Evolutionary conservation across 169 alveolate species (phyloP).

Genomic region (Babesia ovata): DNA sequence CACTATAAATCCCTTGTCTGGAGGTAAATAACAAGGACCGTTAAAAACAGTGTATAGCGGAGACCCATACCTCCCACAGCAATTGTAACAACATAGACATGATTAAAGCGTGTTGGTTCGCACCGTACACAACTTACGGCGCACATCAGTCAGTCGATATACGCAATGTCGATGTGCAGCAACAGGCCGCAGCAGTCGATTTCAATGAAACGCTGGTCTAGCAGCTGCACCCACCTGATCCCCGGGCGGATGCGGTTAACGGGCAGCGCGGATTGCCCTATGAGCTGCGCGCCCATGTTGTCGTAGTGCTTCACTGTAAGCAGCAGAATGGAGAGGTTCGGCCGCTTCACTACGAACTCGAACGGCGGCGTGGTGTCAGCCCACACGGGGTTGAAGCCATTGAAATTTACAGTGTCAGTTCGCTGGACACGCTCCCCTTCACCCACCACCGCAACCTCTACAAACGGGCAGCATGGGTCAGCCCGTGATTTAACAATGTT

Average conservation of each 20-base stretch:
- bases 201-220: constrained; percentile 77
- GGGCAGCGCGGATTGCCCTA: constrained; percentile 69
- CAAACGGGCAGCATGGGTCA: constrained; percentile 58
- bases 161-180: constrained; percentile 67
- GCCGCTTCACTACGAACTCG: constrained; percentile 38
- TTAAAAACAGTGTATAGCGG: not conserved
- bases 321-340: constrained; percentile 53
- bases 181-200: constrained; percentile 79
- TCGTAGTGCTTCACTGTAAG: constrained; percentile 60
- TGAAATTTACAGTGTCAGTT: constrained; percentile 54
- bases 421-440: constrained; percentile 35
- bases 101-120: too few species aligned
- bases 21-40: not conserved
- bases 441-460: constrained; percentile 58
- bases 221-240: constrained; percentile 83
- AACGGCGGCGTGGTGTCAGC: constrained; percentile 63
- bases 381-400: constrained; percentile 67
- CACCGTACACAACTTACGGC: not conserved
- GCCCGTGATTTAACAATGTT: not conserved
- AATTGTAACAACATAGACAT: not conserved
- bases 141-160: not conserved
- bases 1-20: too few species aligned
- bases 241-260: constrained; percentile 74
- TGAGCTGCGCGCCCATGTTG: constrained; percentile 40
- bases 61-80: not conserved